Base-by-base conservation (phyloP, 169 alveolate genomes). In the Theileria luwenshuni region DNA sequence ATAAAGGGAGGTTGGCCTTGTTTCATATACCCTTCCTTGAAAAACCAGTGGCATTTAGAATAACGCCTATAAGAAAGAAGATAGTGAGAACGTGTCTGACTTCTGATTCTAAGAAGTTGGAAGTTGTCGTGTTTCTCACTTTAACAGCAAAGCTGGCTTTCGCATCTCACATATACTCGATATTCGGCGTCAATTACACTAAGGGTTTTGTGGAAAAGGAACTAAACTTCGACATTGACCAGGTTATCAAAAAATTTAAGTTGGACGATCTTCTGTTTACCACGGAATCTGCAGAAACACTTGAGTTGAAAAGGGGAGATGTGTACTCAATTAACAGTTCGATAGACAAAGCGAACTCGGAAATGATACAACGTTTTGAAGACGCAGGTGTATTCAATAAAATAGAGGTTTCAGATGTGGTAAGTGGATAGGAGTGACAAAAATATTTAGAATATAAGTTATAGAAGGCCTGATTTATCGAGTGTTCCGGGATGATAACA, bases 381-480 rank as follows among this genome's bases (percentile, higher is more conserved):
- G 93, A 88, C 45, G 86, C 89, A 3, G 90, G 91, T 7, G 58
- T 81, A 59, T 88, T 88, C 63, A 65, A 88, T 68, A 88, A 84
- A 68, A 88, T 88, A 30, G 35, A 33, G 17, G 88, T 88, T 12
- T 32, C 76, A 59, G 86, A 88, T 33, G 85, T 84, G 2, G 85
- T 84, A 35, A 45, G 88, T 45, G 2, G 23, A 15, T 59, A 64
- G 1, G 0, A 27, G 19, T 19, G 12, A 27, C 21, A 42, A 13
- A 2, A 48, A 47, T 5, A 28, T 38, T 3, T 61, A 79, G 86
- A 81, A 43, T 43, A 73, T 81, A 15, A 81, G 89, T 30, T 81
- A 69, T 74, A 71, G 84, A 15, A 77, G 49, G 27, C 85, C 84
- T 13, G 71, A 56, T 41, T 23, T 74, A 49, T 42, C 64, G 21